These are phyloP conservation scores for Syzygium malaccense DNA, from an alignment of 441 rosid species.

Conservation along the genomic window DNA sequence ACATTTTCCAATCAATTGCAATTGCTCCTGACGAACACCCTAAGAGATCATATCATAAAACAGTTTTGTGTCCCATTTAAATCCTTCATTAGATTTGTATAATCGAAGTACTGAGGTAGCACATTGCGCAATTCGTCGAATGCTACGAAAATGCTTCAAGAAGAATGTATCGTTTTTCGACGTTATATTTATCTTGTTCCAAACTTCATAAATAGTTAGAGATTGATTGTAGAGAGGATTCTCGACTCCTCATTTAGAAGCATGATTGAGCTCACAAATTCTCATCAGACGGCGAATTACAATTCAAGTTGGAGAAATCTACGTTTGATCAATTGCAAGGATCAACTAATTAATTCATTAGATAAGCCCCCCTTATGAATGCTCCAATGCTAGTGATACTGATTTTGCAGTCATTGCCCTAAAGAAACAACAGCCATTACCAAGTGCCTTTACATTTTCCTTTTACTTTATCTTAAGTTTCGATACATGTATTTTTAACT, in stretches of 20 bases:
- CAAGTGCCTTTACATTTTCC: neutral
- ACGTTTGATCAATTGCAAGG: neutral
- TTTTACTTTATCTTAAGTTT: too few relatives aligned
- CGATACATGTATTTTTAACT: neutral
- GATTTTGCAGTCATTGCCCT: neutral
- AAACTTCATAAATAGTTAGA: rapidly evolving
- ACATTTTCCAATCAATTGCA: neutral
- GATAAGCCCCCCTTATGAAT: neutral
- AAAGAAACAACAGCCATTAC: too few relatives aligned
- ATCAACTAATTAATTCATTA: neutral
- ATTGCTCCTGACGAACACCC: neutral
- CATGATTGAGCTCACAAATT: neutral
- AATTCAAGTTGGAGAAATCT: neutral
- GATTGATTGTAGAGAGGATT: neutral
- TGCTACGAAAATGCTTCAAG: neutral
- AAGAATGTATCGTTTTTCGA: neutral
- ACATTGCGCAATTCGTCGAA: neutral
- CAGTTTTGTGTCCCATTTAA: neutral
- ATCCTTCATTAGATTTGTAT: neutral
- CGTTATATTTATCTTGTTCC: rapidly evolving
- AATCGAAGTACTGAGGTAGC: neutral
- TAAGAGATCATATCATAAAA: neutral
- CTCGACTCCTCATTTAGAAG: neutral
- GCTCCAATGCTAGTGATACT: neutral
- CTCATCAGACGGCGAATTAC: neutral